Conservation (phyloP, 192 early-diverging fungal genomes). For the Coemansia sp. region DNA sequence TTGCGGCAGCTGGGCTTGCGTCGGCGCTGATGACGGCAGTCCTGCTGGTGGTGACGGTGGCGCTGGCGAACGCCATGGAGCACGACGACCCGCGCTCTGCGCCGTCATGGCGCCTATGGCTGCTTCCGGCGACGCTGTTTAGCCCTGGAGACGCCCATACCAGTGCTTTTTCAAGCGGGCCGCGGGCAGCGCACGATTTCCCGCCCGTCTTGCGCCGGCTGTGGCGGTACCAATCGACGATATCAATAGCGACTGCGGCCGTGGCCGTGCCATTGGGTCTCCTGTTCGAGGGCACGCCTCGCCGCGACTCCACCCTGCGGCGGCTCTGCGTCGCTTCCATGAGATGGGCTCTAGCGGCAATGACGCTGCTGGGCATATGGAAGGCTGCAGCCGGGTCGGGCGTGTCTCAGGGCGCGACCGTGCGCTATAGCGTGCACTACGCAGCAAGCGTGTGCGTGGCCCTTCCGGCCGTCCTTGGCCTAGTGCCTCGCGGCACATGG, state of each 20-base stretch:
- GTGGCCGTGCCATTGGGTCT: constrained; percentile 34
- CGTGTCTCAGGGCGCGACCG: constrained; percentile 20
- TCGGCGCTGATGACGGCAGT: constrained; percentile 35
- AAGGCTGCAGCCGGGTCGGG: background rate
- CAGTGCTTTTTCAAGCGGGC: constrained; percentile 8
- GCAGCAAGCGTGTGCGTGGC: constrained; percentile 29
- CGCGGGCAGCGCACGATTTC: constrained; percentile 43
- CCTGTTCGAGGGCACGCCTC: constrained; percentile 40
- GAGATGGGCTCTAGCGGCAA: constrained; percentile 22
- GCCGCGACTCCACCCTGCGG: constrained; percentile 19
- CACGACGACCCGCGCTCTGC: constrained; percentile 26
- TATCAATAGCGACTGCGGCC: constrained; percentile 23
- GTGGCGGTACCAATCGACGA: constrained; percentile 48
- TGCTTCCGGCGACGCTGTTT: constrained; percentile 41
- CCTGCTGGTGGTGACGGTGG: constrained; percentile 32
- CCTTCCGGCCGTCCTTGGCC: constrained; percentile 33
- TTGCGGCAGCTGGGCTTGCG: constrained; percentile 32
- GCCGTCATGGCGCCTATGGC: constrained; percentile 45
- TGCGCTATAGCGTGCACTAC: constrained; percentile 38
- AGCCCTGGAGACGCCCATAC: constrained; percentile 22
- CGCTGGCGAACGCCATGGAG: constrained; percentile 49
- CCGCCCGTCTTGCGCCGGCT: constrained; percentile 45
- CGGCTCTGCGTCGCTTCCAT: constrained; percentile 19
- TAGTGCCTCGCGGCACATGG: constrained; percentile 48
- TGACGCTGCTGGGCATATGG: constrained; percentile 16